A percentile compares a stretch with the other conserved stretches of the same genome.
Conservation (phyloP, 495 filamentous ascomycete species). For the Penicillium verhagenii region DNA sequence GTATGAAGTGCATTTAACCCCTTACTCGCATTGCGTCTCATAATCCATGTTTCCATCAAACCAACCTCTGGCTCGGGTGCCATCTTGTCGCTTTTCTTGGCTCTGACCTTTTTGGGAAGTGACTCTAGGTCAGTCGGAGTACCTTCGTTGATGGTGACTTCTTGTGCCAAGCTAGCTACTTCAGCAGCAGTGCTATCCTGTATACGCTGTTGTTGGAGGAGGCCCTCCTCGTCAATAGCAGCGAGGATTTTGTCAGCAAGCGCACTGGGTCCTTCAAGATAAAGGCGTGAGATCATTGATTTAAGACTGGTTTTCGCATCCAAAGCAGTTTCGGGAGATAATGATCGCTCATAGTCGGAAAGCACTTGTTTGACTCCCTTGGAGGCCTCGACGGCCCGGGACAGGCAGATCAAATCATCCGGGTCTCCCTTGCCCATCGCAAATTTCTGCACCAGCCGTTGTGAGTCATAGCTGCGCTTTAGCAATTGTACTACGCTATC, state of each 20-base stretch:
- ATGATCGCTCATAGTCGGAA: slow-evolving; percentile 10
- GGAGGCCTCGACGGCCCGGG: slow-evolving; percentile 77
- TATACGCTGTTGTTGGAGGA: slow-evolving; percentile 72
- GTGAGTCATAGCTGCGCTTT: slow-evolving; percentile 76
- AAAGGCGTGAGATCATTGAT: slow-evolving; percentile 58
- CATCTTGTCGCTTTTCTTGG: slow-evolving; percentile 30
- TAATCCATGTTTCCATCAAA: slow-evolving; percentile 73
- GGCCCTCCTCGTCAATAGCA: slow-evolving; percentile 90
- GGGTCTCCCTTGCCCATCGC: slow-evolving; percentile 86
- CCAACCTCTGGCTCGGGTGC: slow-evolving; percentile 29
- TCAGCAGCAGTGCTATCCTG: slow-evolving; percentile 69
- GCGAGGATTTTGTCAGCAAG: slow-evolving; percentile 69
- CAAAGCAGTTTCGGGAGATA: slow-evolving; percentile 14
- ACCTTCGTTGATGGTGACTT: slow-evolving; percentile 62
- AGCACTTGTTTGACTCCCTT: slow-evolving; percentile 61
- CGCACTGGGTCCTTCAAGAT: slow-evolving; percentile 62
- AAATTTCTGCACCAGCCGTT: slow-evolving; percentile 90
- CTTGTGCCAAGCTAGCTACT: slow-evolving; percentile 65
- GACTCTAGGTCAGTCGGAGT: slow-evolving; percentile 42
- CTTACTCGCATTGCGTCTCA: slow-evolving; percentile 70
- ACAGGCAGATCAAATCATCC: slow-evolving; percentile 85
- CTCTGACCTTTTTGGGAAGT: slow-evolving; percentile 45
- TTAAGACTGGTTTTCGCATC: slow-evolving; percentile 38
- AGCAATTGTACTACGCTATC: slow-evolving; percentile 67
- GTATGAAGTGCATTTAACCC: slow-evolving; percentile 64